Evolutionary conservation across 352 stramenopile species (phyloP), one percentile per base, ranked within the genome.

Genomic region (Aphanomyces stellatus): DNA sequence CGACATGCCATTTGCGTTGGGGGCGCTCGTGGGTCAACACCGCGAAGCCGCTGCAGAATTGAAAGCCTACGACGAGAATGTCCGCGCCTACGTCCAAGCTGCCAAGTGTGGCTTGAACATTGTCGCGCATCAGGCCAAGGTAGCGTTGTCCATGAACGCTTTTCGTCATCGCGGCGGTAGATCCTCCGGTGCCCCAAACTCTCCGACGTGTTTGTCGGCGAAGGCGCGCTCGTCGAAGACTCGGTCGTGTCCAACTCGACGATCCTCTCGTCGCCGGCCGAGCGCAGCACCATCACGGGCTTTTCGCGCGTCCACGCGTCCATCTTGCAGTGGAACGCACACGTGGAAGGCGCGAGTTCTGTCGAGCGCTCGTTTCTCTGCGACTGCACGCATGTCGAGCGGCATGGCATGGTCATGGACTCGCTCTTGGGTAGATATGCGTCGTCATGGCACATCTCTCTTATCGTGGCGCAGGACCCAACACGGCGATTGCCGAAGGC

Each of bases 401-500:
- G 86, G 33, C 86, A 96, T 48, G 90, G 82, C 19, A 77, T 93
- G 41, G 82, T 97, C 53, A 79, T 88, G 69, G 91, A 88, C 69
- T 90, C 87, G 24, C 71, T 97, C 27, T 75, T 97, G 19, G 90
- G 88, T 25, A 24, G 22, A 8, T 51, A 22, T 19, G n/a, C n/a
- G n/a, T n/a, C n/a, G 17, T 53, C 46, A 22, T 53, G 8, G 17
- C 1, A 43, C 24, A 30, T 53, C 8, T 53, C 46, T 3, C 24
- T 22, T 19, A 53, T 28, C 10, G 19, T 30, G 0, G 5, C n/a
- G n/a, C 24, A 70, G 63, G 63, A 3, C 75, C 90, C 11, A 95
- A 96, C 70, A 95, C 87, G 28, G 78, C 73, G 0, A 76, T 97
- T 40, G 84, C 90, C 4, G 85, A 95, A 63, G 93, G 93, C 17